Conservation (phyloP, 2,329 filamentous ascomycete species). For the Diaporthe citri region DNA sequence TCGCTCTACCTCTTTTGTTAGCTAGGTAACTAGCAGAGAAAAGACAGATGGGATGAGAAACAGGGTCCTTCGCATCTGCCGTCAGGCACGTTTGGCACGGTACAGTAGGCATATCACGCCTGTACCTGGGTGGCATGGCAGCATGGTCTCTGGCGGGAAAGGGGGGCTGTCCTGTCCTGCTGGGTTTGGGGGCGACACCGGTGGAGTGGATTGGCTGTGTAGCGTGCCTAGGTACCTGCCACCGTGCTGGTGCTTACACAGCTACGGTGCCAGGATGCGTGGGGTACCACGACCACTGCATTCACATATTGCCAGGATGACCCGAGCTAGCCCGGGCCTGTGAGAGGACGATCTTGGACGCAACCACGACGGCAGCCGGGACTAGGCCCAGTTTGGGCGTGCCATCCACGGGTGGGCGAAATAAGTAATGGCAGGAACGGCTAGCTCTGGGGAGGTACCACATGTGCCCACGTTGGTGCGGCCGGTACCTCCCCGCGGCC, state of each 20-base stretch:
- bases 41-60: not conserved
- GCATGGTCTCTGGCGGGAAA: slow-evolving; percentile 5
- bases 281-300: not conserved
- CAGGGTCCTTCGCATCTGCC: slow-evolving; percentile 22
- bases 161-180: not conserved
- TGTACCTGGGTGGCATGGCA: not conserved
- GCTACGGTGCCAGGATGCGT: slow-evolving; percentile 3
- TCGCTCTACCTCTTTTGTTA: not conserved
- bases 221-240: not conserved
- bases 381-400: slow-evolving; percentile 2
- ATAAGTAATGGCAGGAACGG: slow-evolving; percentile 22
- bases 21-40: not conserved
- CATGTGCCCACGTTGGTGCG: not conserved
- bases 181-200: slow-evolving; percentile 24
- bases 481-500: slow-evolving; percentile 3
- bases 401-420: slow-evolving; percentile 12
- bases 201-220: slow-evolving; percentile 11
- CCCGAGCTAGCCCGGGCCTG: not conserved
- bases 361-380: slow-evolving; percentile 25
- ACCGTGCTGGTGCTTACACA: not conserved
- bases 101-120: not conserved
- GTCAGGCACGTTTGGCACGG: not conserved
- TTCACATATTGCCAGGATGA: not conserved
- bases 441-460: slow-evolving; percentile 20
- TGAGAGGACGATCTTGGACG: slow-evolving; percentile 22